phyloP scores from a whole-genome alignment of 108 stramenopile species.

The Nannochloropsis oceanica region DNA sequence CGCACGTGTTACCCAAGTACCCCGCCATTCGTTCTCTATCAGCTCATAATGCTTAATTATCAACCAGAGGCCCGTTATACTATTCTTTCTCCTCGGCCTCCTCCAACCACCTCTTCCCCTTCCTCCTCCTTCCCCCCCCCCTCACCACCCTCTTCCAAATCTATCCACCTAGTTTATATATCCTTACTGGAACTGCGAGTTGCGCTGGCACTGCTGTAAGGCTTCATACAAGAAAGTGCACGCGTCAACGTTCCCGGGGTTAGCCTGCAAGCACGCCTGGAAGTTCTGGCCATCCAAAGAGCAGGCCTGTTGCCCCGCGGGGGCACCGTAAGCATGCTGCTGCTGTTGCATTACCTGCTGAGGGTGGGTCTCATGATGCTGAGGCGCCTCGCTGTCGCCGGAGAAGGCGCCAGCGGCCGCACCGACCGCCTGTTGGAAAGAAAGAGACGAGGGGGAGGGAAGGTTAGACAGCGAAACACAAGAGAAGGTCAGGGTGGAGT shows the following conservation, averaged over 20 bases:
- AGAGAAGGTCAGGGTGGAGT: too few relatives aligned
- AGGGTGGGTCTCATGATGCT: slow-evolving; percentile 24
- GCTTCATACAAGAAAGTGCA: slow-evolving; percentile 76
- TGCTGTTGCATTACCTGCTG: slow-evolving; percentile 34
- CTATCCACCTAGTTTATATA: neutral
- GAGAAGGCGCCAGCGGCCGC: neutral
- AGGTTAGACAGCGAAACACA: too few relatives aligned
- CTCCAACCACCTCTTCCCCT: too few relatives aligned
- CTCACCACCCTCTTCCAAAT: too few relatives aligned
- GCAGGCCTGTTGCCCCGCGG: slow-evolving; percentile 44
- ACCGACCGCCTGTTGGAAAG: neutral
- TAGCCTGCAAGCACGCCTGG: slow-evolving; percentile 71
- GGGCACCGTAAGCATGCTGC: slow-evolving; percentile 13
- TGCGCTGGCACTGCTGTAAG: slow-evolving; percentile 59
- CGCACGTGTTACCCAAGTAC: too few relatives aligned
- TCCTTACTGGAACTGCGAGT: neutral
- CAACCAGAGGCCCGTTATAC: too few relatives aligned
- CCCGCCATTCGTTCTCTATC: too few relatives aligned
- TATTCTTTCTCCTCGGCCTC: too few relatives aligned
- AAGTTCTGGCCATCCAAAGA: slow-evolving; percentile 77
- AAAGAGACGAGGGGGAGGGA: neutral
- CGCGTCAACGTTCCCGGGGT: slow-evolving; percentile 66
- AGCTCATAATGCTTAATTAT: too few relatives aligned
- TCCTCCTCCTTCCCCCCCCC: too few relatives aligned
- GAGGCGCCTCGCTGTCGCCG: neutral